Conservation (phyloP, 1,284 basidiomycete genomes). For the Ganoderma leucocontextum region DNA sequence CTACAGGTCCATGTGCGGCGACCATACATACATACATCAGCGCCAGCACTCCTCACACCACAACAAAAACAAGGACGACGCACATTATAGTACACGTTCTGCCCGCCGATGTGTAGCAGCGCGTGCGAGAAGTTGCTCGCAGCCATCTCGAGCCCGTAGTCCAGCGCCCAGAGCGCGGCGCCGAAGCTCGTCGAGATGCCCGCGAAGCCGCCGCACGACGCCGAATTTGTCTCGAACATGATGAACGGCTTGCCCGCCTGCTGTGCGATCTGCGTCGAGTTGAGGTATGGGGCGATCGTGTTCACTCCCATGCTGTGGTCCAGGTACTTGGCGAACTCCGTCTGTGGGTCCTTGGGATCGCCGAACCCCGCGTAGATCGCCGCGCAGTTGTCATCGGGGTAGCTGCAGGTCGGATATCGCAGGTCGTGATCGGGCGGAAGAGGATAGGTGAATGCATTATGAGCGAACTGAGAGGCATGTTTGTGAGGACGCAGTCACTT, state of each 20-base stretch:
- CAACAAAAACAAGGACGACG: constrained; percentile 29
- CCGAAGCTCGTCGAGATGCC: constrained; percentile 68
- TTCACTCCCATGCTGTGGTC: constrained; percentile 57
- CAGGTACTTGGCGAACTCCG: constrained; percentile 62
- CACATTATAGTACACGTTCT: constrained; percentile 72
- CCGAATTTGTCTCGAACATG: constrained; percentile 67
- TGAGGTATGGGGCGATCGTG: constrained; percentile 58
- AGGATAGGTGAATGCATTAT: not conserved
- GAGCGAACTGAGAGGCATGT: not conserved
- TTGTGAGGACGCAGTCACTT: constrained; percentile 22
- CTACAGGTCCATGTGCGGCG: constrained; percentile 19
- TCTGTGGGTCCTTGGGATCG: constrained; percentile 51
- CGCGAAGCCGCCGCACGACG: constrained; percentile 63
- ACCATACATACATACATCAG: not conserved
- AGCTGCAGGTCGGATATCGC: constrained; percentile 40
- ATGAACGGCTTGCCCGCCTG: constrained; percentile 51
- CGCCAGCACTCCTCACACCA: not conserved
- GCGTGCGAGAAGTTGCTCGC: constrained; percentile 64
- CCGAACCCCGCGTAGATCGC: constrained; percentile 49
- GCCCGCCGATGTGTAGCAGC: constrained; percentile 70
- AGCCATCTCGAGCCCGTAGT: constrained; percentile 72
- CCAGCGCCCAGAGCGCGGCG: constrained; percentile 75
- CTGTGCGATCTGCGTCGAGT: constrained; percentile 55
- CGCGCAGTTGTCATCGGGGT: constrained; percentile 68
- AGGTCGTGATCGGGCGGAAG: too few species aligned